Percentiles rank a stretch among this genome's conserved stretches.
These are phyloP conservation scores for Dryas alaskensis DNA, from an alignment of 306 rosid genomes.

Conservation along the genomic window DNA sequence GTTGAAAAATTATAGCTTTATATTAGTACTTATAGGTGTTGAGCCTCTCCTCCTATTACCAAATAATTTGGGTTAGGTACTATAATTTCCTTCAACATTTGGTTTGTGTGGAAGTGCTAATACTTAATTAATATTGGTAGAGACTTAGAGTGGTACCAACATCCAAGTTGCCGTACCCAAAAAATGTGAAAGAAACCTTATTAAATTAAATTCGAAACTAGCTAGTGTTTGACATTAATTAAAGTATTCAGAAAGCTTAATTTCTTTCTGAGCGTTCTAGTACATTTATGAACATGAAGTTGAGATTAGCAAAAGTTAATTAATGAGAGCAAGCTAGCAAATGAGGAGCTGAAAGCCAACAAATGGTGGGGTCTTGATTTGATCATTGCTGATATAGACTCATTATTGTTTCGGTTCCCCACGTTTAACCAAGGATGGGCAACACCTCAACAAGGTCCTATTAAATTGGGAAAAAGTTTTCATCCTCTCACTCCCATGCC, in stretches of 20 bases:
- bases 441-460: constrained; percentile 27
- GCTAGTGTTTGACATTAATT: background rate
- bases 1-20: too few species aligned
- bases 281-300: constrained; percentile 19
- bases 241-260: background rate
- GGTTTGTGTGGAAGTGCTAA: too few species aligned
- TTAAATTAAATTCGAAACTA: background rate
- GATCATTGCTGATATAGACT: constrained; percentile 55
- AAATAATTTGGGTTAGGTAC: too few species aligned
- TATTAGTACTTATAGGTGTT: too few species aligned
- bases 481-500: background rate
- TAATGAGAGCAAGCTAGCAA: constrained; percentile 16
- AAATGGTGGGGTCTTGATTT: constrained; percentile 31
- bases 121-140: background rate
- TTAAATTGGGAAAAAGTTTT: background rate
- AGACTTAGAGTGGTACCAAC: background rate
- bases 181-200: constrained; percentile 15
- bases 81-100: too few species aligned
- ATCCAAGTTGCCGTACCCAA: background rate
- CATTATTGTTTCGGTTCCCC: constrained; percentile 74
- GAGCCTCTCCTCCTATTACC: too few species aligned
- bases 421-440: constrained; percentile 46
- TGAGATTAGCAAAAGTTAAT: constrained; percentile 14
- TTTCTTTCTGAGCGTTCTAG: constrained; percentile 20
- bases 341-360: constrained; percentile 26